These are phyloP conservation scores for Henckelia pumila DNA, from an alignment of 257 asterid species.

Conservation along the genomic window DNA sequence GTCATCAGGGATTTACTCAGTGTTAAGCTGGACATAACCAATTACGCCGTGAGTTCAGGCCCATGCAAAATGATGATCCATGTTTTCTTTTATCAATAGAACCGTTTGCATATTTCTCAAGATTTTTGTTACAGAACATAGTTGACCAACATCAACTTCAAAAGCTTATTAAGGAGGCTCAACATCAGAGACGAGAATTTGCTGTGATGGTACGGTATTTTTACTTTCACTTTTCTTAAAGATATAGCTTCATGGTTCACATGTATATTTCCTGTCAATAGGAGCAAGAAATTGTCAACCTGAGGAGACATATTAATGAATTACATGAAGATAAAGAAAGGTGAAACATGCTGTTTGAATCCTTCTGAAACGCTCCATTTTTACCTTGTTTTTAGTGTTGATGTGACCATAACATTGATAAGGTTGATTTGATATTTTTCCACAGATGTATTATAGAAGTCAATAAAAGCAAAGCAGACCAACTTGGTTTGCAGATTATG, in stretches of 20 bases:
- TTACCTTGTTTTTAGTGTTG: background rate
- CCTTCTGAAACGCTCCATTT: slow-evolving; percentile 1
- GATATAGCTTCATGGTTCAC: slow-evolving; percentile 21
- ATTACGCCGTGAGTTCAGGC: slow-evolving; percentile 64
- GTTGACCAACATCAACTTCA: slow-evolving; percentile 74
- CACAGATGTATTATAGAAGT: slow-evolving; percentile 58
- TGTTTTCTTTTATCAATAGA: slow-evolving; percentile 13
- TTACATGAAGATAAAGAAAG: slow-evolving; percentile 69
- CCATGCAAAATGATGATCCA: background rate
- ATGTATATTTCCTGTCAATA: slow-evolving; percentile 28
- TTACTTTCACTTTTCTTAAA: slow-evolving; percentile 10
- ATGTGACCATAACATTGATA: slow-evolving; percentile 6
- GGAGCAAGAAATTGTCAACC: slow-evolving; percentile 63
- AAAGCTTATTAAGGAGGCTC: slow-evolving; percentile 71
- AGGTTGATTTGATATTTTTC: slow-evolving; percentile 17
- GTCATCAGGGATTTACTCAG: slow-evolving; percentile 92
- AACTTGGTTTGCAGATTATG: slow-evolving; percentile 44
- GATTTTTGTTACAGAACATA: slow-evolving; percentile 46
- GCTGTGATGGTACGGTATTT: slow-evolving; percentile 48
- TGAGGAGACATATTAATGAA: slow-evolving; percentile 52
- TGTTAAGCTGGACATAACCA: slow-evolving; percentile 80
- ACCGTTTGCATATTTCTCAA: background rate
- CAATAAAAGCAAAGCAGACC: slow-evolving; percentile 52
- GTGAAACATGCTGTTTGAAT: slow-evolving; percentile 33
- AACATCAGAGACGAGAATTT: slow-evolving; percentile 52